Base-by-base conservation (phyloP, 768 basidiomycete species). In the Xanthoconium purpureum region DNA sequence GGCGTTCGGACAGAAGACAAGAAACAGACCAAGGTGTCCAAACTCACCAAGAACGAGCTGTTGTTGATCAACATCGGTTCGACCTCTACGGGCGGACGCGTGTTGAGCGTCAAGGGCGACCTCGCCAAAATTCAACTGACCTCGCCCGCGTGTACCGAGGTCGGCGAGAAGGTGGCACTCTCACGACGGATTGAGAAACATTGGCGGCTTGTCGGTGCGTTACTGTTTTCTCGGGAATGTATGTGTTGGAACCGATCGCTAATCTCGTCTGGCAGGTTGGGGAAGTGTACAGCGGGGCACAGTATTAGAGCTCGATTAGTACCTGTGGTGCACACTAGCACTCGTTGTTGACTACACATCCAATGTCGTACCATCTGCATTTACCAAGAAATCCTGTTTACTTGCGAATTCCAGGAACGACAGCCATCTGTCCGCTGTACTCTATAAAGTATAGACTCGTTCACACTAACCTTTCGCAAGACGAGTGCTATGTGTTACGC, bases 1-100 rank as follows among this genome's bases (percentile, higher is more conserved):
- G 96, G 97, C 70, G 97, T 99, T 59, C 94, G 95, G 74, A 94
- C 94, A 24, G 96, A 98, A 73, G 97, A 98, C 77, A 97, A 95
- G 79, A 99, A 98, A 73, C 92, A 95, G 71, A 97, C 97, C 20
- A 99, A 94, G 74, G 91, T 93, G 24, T 80, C 91, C 51, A 97
- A 97, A 73, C 82, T 97, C 44, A 81, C 84, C 56, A 96, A 96
- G 75, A 89, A 88, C 73, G 95, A 97, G 74, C 80, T 95, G 3
- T 75, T 98, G 3, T 83, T 98, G 58, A 95, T 99, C 79, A 98
- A 98, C 77, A 98, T 99, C 55, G 95, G 96, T 18, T 96, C 94
- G 20, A 98, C 94, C 2, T 97, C 95, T 5, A 96, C 94, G 3
- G 97, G 97, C 58, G 96, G 97, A 33, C 88, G 95, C 39, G 94